Evolutionary conservation across 306 rosid species (phyloP).

Genomic region (Fagus crenata): DNA sequence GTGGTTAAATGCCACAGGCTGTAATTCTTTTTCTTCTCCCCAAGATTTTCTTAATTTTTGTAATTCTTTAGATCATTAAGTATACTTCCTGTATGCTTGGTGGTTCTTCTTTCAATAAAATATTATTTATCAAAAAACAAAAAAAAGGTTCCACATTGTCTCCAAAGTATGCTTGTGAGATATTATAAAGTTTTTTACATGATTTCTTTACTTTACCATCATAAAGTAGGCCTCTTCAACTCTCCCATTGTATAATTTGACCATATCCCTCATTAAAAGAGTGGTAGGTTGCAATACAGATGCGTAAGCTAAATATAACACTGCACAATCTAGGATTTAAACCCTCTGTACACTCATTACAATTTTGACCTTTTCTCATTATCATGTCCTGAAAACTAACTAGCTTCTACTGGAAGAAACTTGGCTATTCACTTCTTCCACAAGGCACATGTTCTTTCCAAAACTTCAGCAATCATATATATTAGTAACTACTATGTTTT

Average conservation of each 20-base stretch:
- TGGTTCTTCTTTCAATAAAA: too few species aligned
- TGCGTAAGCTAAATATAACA: not conserved
- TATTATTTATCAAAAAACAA: too few species aligned
- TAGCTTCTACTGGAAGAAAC: not conserved
- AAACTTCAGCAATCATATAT: not conserved
- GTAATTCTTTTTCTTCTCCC: too few species aligned
- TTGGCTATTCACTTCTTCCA: not conserved
- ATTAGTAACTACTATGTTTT: not conserved
- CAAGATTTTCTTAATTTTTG: too few species aligned
- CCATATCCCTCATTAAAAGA: not conserved
- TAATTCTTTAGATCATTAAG: too few species aligned
- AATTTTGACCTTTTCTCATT: too few species aligned
- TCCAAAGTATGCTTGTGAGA: not conserved
- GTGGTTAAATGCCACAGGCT: too few species aligned
- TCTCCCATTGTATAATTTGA: not conserved
- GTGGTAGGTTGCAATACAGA: not conserved
- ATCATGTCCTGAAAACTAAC: not conserved
- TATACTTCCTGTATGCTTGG: too few species aligned
- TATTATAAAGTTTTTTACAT: too few species aligned
- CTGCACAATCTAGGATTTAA: not conserved
- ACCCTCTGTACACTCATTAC: not conserved
- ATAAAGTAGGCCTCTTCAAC: not conserved
- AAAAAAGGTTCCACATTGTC: not conserved
- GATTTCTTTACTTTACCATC: too few species aligned
- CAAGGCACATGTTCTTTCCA: not conserved